Evolutionary conservation across 225 moss, liverwort and hornwort species (phyloP).

Genomic region (Pleurozium schreberi): DNA sequence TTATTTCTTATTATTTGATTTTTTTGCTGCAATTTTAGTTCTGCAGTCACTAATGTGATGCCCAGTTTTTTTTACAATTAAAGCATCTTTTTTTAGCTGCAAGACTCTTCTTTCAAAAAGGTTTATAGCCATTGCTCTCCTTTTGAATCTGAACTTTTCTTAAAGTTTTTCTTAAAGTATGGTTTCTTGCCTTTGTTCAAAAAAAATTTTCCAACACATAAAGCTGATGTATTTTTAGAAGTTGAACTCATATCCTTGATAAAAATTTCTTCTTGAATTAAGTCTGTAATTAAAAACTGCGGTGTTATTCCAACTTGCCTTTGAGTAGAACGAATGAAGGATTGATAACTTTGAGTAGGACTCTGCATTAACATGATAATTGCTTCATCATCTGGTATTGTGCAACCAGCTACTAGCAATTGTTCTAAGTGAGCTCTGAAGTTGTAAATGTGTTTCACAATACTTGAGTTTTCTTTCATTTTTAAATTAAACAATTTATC

Average conservation of each 20-base stretch:
- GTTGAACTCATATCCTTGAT: background rate
- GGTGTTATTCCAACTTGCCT: background rate
- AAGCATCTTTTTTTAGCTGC: too few species aligned
- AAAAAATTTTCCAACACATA: too few species aligned
- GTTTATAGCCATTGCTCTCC: too few species aligned
- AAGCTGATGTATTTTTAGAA: background rate
- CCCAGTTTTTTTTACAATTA: too few species aligned
- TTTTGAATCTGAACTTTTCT: too few species aligned
- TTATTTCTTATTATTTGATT: background rate
- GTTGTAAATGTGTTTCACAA: background rate
- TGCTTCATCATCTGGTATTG: background rate
- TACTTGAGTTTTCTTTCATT: background rate
- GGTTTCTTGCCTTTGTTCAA: too few species aligned
- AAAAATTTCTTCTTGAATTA: background rate
- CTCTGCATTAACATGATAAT: background rate
- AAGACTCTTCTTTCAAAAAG: too few species aligned
- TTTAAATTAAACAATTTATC: background rate
- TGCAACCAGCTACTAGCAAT: accelerated
- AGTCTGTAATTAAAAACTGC: background rate
- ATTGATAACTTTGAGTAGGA: background rate
- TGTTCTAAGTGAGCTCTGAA: background rate
- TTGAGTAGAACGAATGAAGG: accelerated
- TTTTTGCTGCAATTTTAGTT: background rate
- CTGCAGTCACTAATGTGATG: background rate
- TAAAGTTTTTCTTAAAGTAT: too few species aligned